A percentile compares a stretch with the other conserved stretches of the same genome.
These are phyloP conservation scores for Mortierella claussenii DNA, from an alignment of 192 early-diverging fungal species.

Conservation along the genomic window DNA sequence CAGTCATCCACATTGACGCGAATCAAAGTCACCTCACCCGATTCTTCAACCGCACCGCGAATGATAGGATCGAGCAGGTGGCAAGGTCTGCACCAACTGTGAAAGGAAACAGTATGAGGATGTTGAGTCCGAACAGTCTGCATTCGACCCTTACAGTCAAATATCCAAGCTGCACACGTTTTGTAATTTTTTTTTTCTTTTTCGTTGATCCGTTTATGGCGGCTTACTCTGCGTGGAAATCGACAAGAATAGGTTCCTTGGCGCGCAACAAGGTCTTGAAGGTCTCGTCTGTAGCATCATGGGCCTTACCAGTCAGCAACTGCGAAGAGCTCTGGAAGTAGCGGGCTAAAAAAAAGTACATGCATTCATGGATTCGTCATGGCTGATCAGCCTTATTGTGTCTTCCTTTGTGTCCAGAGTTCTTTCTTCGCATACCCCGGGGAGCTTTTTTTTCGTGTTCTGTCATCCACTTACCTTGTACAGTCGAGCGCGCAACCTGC, in stretches of 20 bases:
- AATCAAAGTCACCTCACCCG: constrained; percentile 75
- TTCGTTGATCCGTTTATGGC: not conserved
- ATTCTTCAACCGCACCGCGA: constrained; percentile 66
- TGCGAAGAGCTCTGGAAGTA: constrained; percentile 40
- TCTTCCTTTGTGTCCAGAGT: not conserved
- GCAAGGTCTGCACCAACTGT: constrained; percentile 89
- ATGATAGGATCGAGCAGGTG: constrained; percentile 79
- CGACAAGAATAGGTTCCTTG: constrained; percentile 78
- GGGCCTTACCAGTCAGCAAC: constrained; percentile 54
- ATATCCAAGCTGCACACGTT: too few species aligned
- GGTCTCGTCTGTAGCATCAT: constrained; percentile 67
- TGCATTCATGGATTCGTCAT: too few species aligned
- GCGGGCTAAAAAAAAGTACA: too few species aligned
- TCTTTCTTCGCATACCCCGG: too few species aligned
- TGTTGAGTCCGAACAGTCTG: not conserved
- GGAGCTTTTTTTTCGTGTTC: too few species aligned
- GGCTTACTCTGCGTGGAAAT: constrained; percentile 81
- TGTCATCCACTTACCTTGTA: constrained; percentile 1
- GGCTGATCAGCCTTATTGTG: not conserved
- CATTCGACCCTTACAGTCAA: too few species aligned
- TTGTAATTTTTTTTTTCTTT: not conserved
- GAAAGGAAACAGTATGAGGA: not conserved
- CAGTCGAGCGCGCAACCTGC: constrained; percentile 20
- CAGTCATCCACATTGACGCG: constrained; percentile 83
- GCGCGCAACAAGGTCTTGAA: constrained; percentile 73